Base-by-base conservation (phyloP, 2,329 filamentous ascomycete genomes). In the Chaetothyriales sp. region DNA sequence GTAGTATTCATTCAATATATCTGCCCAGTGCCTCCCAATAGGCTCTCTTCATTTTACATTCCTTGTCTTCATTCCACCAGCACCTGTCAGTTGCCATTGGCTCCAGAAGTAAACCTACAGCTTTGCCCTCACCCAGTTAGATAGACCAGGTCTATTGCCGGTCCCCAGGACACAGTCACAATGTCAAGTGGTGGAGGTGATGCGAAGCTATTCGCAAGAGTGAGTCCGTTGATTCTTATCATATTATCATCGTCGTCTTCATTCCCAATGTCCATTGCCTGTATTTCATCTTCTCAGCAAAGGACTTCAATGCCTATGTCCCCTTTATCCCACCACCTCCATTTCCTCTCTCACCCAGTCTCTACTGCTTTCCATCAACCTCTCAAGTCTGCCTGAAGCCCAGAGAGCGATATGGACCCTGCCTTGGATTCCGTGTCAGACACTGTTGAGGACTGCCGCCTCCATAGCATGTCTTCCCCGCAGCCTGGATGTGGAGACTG, bases 191-290 rank as follows among this genome's bases (percentile, higher is more conserved):
- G 80, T 69, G 86, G 86, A 72, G 88, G 92, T 71, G 92, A 96
- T 80, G 94, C 92, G 73, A 96, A 95, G 80, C 83, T 98, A 73
- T 98, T 98, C 75, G 90, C 92, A 69, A 82, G 92, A 75, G 92
- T 98, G 83, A 63, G 80, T 80, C 55, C 5, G 10, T 39, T 39
- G 4, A 15, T 15, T 39, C 10, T 15, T 5, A 15, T 39, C 32
- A 15, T 39, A 12, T 15, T 39, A 5, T 15, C 5, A 39, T 39
- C 12, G 1, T 39, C 5, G 8, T 39, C 32, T 39, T 39, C 32
- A 39, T 12, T 15, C 28, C 8, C 28, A 12, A 9, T 36, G 28
- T 10, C 8, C 32, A 15, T 2, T 39, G 32, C 10, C 32, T 15
- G 32, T 4, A 39, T 39, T 15, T 15, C 32, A 15, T 39, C 32